phyloP scores from a whole-genome alignment of 441 rosid species.

The Euphorbia celastroides region DNA sequence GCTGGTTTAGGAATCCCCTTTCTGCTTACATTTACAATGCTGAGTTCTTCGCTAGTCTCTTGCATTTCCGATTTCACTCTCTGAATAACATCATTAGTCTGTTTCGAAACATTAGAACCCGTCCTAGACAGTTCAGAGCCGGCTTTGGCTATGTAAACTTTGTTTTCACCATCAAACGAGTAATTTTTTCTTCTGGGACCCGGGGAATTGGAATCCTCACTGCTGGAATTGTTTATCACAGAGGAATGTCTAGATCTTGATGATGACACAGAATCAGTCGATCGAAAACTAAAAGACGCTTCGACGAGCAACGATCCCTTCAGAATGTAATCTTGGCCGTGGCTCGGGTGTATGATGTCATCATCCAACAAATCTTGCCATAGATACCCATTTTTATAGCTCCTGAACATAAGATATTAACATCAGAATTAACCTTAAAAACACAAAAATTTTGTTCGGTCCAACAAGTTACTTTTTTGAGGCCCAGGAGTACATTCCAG shows the following conservation, averaged over 20 bases:
- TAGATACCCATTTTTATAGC: slow-evolving; percentile 71
- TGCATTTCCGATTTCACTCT: background rate
- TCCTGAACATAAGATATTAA: no score
- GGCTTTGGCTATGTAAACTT: slow-evolving; percentile 26
- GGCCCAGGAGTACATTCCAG: slow-evolving; percentile 75
- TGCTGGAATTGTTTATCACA: slow-evolving; percentile 22
- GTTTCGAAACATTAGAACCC: slow-evolving; percentile 38
- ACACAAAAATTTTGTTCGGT: background rate
- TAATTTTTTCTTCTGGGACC: slow-evolving; percentile 25
- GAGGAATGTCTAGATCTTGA: slow-evolving; percentile 25
- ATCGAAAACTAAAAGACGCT: slow-evolving; percentile 21
- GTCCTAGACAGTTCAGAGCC: slow-evolving; percentile 16
- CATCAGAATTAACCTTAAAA: no score
- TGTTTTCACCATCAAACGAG: slow-evolving; percentile 37
- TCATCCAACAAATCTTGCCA: slow-evolving; percentile 76
- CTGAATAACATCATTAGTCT: slow-evolving; percentile 23
- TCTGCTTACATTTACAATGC: background rate
- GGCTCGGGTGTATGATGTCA: slow-evolving; percentile 60
- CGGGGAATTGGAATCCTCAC: slow-evolving; percentile 24
- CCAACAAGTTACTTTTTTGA: slow-evolving; percentile 49
- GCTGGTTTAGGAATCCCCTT: background rate
- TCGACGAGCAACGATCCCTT: slow-evolving; percentile 41
- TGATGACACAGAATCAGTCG: slow-evolving; percentile 31
- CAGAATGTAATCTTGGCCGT: slow-evolving; percentile 76
- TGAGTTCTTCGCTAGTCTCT: background rate